Conservation (phyloP, 495 filamentous ascomycete genomes). For the Cudoniella acicularis region DNA sequence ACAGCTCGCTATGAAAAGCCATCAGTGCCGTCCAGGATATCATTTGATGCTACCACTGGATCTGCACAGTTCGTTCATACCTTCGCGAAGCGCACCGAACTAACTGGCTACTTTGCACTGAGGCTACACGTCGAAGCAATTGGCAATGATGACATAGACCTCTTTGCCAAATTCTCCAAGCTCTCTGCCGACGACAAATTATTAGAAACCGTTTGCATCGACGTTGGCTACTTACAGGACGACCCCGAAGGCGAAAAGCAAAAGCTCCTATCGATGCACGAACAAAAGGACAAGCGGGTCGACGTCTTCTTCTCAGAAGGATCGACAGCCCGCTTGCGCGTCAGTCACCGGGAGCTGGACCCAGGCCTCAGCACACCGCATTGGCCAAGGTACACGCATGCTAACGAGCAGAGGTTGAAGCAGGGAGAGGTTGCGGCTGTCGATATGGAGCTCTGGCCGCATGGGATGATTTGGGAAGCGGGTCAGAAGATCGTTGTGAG, state of each 20-base stretch:
- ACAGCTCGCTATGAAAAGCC: too few species aligned
- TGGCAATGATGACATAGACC: conserved; percentile 36
- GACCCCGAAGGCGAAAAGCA: not conserved
- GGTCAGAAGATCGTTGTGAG: not conserved
- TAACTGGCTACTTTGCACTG: conserved; percentile 2
- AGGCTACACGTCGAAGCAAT: conserved; percentile 38
- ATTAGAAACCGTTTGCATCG: conserved; percentile 30
- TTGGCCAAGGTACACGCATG: not conserved
- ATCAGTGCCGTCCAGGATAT: too few species aligned
- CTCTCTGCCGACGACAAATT: conserved; percentile 31
- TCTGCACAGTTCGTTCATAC: not conserved
- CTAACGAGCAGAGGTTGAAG: not conserved
- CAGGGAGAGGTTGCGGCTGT: not conserved
- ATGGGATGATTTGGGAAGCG: not conserved
- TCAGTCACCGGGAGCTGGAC: conserved; percentile 26
- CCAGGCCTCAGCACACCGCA: not conserved
- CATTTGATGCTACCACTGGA: conserved; percentile 22
- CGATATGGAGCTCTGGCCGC: not conserved
- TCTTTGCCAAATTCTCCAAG: conserved; percentile 39
- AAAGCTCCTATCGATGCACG: too few species aligned
- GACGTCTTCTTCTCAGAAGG: not conserved
- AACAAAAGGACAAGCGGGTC: too few species aligned
- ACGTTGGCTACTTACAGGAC: conserved; percentile 21
- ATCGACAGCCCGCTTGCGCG: conserved; percentile 32
- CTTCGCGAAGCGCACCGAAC: conserved; percentile 37